These are phyloP conservation scores for Agaricus subrufescens DNA, from an alignment of 768 basidiomycete species.

Conservation along the genomic window DNA sequence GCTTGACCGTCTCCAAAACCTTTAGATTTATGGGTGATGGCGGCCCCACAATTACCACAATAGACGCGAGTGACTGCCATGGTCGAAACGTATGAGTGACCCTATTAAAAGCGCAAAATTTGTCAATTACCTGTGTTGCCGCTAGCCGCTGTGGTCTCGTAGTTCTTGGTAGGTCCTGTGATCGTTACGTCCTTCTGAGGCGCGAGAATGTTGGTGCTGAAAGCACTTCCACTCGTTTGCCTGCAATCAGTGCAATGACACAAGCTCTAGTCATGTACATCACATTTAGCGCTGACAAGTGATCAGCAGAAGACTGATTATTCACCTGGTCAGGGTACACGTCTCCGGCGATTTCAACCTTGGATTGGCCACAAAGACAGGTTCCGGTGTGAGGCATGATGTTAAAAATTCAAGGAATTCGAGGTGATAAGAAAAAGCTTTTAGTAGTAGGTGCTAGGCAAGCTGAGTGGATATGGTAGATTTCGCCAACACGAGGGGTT, in stretches of 20 bases:
- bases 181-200: constrained; percentile 27
- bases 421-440: not conserved
- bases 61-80: constrained; percentile 30
- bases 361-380: constrained; percentile 31
- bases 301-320: not conserved
- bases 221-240: constrained; percentile 33
- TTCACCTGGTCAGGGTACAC: constrained; percentile 23
- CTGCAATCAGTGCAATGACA: constrained; percentile 36
- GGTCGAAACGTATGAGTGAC: not conserved
- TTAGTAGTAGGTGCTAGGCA: not conserved
- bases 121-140: constrained; percentile 26
- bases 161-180: constrained; percentile 27
- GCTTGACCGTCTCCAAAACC: constrained; percentile 30
- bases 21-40: constrained; percentile 28
- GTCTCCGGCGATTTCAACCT: constrained; percentile 19
- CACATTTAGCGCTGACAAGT: not conserved
- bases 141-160: constrained; percentile 22
- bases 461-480: no score
- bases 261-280: constrained; percentile 17
- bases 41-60: constrained; percentile 32
- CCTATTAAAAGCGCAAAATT: not conserved
- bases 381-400: constrained; percentile 18
- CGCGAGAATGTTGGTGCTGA: constrained; percentile 32
- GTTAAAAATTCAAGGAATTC: not conserved
- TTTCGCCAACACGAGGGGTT: no score